Base-by-base conservation (phyloP, 768 basidiomycete genomes). In the Russula olivacea region DNA sequence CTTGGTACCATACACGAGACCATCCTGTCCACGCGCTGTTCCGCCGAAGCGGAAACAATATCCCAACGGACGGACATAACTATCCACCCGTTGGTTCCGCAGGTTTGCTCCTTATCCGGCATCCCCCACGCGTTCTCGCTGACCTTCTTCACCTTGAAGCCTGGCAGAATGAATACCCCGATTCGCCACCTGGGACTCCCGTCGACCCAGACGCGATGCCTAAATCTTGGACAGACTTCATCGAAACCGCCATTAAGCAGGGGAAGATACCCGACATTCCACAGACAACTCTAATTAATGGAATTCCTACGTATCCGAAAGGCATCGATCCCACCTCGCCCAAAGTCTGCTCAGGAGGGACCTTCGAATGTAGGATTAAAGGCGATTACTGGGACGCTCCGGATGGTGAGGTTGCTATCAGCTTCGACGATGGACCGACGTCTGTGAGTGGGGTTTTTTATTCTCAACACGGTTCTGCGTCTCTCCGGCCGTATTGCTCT, bases 391-490 rank as follows among this genome's bases (percentile, higher is more conserved):
- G 86, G 83, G 83, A 94, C 64, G 89, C 87, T 0, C 93, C 93
- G 0, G 72, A 79, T 34, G 88, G 89, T 9, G 74, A 79, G 57
- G 75, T 91, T 56, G 89, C 77, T 2, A 76, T 83, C 59, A 79
- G 83, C 53, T 93, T 93, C 70, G 92, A 94, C 69, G 92, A 93
- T 69, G 93, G 93, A 0, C 92, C 92, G 0, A 76, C 80, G 17
- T 75, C 78, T 1, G 80, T 81, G 66, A 34, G 76, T 69, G 43
- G n/a, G n/a, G 2, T 58, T 15, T 36, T 49, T 25, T 45, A 61
- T 19, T 32, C 25, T 49, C 3, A 28, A 25, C 14, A 48, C 14
- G 14, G 21, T 7, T 19, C 19, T 32, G n/a, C 41, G 12, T 49
- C 28, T 57, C 43, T 2, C 32, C 17, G 43, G 14, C 10, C 17